Evolutionary conservation across 805 yeast species (phyloP), one percentile per base, ranked within the genome.

Genomic region (Lipomyces yamanashiensis): DNA sequence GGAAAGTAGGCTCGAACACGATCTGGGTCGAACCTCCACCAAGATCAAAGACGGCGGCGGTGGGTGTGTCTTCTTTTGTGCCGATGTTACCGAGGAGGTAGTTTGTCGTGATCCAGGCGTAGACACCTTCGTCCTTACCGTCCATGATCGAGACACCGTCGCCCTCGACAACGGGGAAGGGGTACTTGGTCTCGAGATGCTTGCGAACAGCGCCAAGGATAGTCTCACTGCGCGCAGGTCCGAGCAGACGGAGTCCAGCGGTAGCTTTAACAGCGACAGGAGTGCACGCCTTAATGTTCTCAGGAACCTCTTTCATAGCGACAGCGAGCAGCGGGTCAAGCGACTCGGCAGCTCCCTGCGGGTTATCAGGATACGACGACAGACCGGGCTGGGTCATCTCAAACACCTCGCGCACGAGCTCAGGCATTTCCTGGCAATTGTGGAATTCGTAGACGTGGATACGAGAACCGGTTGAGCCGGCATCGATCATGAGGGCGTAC

Each of bases 21-120:
- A 95, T 92, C 79, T 96, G 99, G 13, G 99, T 95, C 7, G 98
- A 91, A 3, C 98, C 98, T 73, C 99, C 99, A 71, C 99, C 99
- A 64, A 95, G 84, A 76, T 95, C 99, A 73, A 95, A 95, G 10
- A 95, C 96, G 23, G 98, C 99, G 55, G 96, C 96, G 12, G 99
- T 95, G 37, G 96, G 92, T 33, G 78, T 75, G 76, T 87, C 88
- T 47, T 84, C 87, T 39, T 77, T 75, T n/a, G 81, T 74, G 15
- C 98, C 99, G 75, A 95, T 93, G 79, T 93, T 95, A 48, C 98
- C 98, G 71, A 93, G 82, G 69, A 95, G 80, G 76, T 87, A 95
- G 79, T 95, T 95, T 56, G 97, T 87, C 34, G 99, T 95, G 76
- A 95, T 89, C 99, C 99, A 95, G 0, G 99, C 99, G 74, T 86